phyloP scores from a whole-genome alignment of 2,329 filamentous ascomycete species.

The Orbilia javanica region DNA sequence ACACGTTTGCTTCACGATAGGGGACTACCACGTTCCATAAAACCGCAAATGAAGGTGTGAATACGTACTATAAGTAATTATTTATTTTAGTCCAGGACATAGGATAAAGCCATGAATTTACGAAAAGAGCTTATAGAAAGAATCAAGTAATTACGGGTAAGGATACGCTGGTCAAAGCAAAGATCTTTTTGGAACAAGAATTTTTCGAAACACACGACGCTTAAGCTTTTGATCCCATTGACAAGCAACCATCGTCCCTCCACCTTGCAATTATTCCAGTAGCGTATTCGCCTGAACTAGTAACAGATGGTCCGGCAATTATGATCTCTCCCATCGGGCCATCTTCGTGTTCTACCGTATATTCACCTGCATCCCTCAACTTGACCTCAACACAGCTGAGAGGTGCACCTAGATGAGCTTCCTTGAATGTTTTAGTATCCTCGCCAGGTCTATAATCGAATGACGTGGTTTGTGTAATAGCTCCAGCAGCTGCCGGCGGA shows the following conservation, averaged over 20 bases:
- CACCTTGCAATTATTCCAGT: slow-evolving; percentile 53
- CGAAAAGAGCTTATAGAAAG: background rate
- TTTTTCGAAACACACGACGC: background rate
- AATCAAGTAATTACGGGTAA: background rate
- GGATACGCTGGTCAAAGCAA: background rate
- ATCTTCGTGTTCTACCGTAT: slow-evolving; percentile 68
- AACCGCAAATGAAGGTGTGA: too few relatives aligned
- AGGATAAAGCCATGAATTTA: background rate
- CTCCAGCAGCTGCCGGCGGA: slow-evolving; percentile 81
- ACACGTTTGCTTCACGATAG: background rate
- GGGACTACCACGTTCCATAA: too few relatives aligned
- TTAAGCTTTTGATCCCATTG: slow-evolving; percentile 44
- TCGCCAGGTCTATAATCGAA: slow-evolving; percentile 88
- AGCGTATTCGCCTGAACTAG: slow-evolving; percentile 36
- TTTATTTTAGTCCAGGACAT: background rate
- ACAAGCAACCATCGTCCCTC: slow-evolving; percentile 52
- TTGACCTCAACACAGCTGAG: slow-evolving; percentile 72
- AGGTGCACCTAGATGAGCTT: slow-evolving; percentile 41
- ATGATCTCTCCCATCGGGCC: slow-evolving; percentile 61
- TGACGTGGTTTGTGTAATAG: slow-evolving; percentile 85
- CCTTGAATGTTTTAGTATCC: slow-evolving; percentile 77
- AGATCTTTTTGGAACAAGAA: background rate
- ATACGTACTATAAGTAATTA: background rate
- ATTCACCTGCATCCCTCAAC: slow-evolving; percentile 73
- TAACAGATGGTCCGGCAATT: slow-evolving; percentile 60